These are phyloP conservation scores for Spongospora subterranea DNA, from an alignment of 208 protist genomes.

Conservation along the genomic window DNA sequence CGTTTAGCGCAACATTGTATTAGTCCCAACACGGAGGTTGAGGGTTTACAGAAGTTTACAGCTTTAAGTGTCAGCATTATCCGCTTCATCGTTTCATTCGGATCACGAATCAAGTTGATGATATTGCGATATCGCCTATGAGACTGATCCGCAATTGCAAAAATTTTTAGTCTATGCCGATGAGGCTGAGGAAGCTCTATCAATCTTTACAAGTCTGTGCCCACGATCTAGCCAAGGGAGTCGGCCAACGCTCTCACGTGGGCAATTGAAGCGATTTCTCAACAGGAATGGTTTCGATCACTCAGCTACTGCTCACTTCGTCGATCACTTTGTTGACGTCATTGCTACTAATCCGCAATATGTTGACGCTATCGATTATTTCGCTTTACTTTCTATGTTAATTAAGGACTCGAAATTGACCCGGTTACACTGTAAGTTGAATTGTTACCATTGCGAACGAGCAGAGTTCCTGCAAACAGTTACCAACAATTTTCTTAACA, in stretches of 20 bases:
- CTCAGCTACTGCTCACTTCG: not conserved
- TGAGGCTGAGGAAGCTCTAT: slow-evolving; percentile 31
- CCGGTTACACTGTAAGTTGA: slow-evolving; percentile 14
- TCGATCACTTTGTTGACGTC: slow-evolving; percentile 1
- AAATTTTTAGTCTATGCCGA: slow-evolving; percentile 45
- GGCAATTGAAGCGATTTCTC: not conserved
- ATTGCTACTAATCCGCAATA: not conserved
- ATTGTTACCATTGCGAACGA: not conserved
- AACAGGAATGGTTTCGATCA: not conserved
- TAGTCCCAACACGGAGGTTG: no score
- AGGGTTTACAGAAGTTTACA: no score
- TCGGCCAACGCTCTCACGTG: not conserved
- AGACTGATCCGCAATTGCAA: not conserved
- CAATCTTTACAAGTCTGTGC: not conserved
- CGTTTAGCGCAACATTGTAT: not conserved
- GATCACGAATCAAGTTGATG: no score
- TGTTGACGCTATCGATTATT: slow-evolving; percentile 43
- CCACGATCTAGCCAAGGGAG: not conserved
- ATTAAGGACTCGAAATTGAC: not conserved
- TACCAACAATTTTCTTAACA: no score
- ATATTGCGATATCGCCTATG: not conserved
- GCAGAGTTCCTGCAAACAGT: no score
- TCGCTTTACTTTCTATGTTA: slow-evolving; percentile 23
- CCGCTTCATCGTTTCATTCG: no score
- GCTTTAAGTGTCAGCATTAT: no score